Evolutionary conservation across 345 rosid genomes (phyloP).

Genomic region (Eucalyptus leucophloia): DNA sequence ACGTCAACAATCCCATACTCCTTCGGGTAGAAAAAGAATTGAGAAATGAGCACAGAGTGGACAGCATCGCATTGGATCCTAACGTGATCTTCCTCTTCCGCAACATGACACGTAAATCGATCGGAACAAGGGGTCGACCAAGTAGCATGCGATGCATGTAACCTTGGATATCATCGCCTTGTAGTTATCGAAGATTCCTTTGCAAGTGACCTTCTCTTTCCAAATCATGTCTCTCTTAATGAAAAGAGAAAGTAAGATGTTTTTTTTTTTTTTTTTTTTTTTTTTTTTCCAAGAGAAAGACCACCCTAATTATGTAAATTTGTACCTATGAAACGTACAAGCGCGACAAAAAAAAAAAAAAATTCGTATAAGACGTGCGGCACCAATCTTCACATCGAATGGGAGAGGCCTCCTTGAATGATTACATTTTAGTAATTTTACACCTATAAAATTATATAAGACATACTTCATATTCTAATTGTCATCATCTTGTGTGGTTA

Average conservation of each 20-base stretch:
- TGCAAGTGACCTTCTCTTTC: neutral
- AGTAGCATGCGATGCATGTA: neutral
- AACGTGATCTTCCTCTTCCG: neutral
- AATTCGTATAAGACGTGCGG: neutral
- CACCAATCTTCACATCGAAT: neutral
- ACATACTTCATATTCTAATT: neutral
- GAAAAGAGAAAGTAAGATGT: neutral
- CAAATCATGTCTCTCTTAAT: neutral
- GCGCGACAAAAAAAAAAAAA: no score
- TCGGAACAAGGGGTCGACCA: neutral
- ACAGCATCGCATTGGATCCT: neutral
- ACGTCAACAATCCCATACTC: neutral
- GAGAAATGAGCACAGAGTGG: neutral
- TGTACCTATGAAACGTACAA: neutral
- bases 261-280: rapidly evolving
- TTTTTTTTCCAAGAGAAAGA: neutral
- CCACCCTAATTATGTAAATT: neutral
- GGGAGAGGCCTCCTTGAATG: neutral
- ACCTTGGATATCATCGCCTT: neutral
- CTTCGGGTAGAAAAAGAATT: neutral
- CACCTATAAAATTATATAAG: neutral
- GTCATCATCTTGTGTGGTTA: neutral
- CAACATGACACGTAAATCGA: neutral
- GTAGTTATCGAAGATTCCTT: neutral
- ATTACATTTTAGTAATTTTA: neutral